A percentile compares a stretch with the other conserved stretches of the same genome.
Conservation (phyloP, 352 stramenopile genomes). For the Pythium aristosporum region DNA sequence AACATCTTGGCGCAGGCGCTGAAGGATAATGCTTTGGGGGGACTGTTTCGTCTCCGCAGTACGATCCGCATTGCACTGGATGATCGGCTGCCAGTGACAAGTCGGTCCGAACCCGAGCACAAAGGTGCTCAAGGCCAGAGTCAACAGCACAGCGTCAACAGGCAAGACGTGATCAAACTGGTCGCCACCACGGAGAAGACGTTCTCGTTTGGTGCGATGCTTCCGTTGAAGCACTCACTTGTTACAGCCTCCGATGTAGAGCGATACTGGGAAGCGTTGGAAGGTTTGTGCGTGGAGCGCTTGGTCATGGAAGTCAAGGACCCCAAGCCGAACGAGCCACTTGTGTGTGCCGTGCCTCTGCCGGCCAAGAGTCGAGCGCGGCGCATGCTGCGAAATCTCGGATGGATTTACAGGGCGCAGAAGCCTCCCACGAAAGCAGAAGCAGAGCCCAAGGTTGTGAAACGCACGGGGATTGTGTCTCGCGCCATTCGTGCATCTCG, state of each 20-base stretch:
- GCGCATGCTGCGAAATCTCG: slow-evolving; percentile 66
- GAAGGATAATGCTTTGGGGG: slow-evolving; percentile 73
- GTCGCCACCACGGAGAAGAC: slow-evolving; percentile 64
- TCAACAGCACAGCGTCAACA: slow-evolving; percentile 25
- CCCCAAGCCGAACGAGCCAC: slow-evolving; percentile 48
- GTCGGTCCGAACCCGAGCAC: slow-evolving; percentile 9
- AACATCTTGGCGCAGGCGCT: slow-evolving; percentile 62
- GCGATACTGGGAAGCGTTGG: slow-evolving; percentile 74
- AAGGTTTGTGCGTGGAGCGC: slow-evolving; percentile 76
- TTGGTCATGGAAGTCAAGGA: slow-evolving; percentile 78
- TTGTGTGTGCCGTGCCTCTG: slow-evolving; percentile 60
- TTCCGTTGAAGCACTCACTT: slow-evolving; percentile 64
- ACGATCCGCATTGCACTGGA: slow-evolving; percentile 52
- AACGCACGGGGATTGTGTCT: slow-evolving; percentile 70
- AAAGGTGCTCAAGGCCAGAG: background rate
- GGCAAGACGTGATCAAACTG: slow-evolving; percentile 37
- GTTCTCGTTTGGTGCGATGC: slow-evolving; percentile 60
- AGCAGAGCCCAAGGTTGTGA: slow-evolving; percentile 19
- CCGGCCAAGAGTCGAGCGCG: slow-evolving; percentile 57
- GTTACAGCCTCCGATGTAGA: slow-evolving; percentile 41
- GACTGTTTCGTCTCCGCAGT: slow-evolving; percentile 61
- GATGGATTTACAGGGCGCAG: slow-evolving; percentile 72
- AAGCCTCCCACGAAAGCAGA: slow-evolving; percentile 33
- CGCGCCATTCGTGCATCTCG: slow-evolving; percentile 34
- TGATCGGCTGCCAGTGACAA: slow-evolving; percentile 17